Percentiles rank a stretch among this genome's conserved stretches.
Conservation (phyloP, 257 asterid genomes). For the Anisodus acutangulus region DNA sequence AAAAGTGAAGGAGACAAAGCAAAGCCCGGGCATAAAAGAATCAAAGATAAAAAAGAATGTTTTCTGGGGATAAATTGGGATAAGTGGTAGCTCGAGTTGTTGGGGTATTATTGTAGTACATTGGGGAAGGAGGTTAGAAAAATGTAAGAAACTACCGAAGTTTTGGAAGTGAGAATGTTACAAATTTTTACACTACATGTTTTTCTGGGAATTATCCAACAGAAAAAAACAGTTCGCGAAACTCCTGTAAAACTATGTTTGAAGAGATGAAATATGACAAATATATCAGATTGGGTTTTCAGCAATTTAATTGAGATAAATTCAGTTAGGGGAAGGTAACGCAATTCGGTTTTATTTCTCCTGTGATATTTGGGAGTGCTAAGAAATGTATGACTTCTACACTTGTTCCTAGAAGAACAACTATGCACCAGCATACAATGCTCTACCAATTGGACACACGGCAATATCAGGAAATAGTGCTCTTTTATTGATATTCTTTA, state of each 20-base stretch:
- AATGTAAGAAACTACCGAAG: neutral
- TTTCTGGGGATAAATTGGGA: slow-evolving; percentile 15
- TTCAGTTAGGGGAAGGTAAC: neutral
- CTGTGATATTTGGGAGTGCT: neutral
- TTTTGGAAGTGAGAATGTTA: neutral
- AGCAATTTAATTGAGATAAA: neutral
- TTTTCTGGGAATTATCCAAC: neutral
- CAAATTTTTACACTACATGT: neutral
- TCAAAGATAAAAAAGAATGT: neutral
- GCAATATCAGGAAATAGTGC: neutral
- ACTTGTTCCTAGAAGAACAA: neutral
- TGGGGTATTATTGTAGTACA: neutral
- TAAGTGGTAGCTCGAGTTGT: neutral
- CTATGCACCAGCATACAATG: neutral
- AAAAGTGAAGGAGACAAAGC: neutral
- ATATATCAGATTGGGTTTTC: neutral
- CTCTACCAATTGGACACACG: neutral
- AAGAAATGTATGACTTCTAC: neutral
- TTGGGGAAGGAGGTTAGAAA: neutral
- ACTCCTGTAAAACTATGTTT: neutral
- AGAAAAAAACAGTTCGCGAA: neutral
- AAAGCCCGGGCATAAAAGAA: neutral
- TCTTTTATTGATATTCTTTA: neutral
- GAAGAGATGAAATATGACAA: slow-evolving; percentile 5
- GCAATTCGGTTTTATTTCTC: neutral